phyloP scores from a whole-genome alignment of 139 green algal genomes.

The Chlorella sp. region DNA sequence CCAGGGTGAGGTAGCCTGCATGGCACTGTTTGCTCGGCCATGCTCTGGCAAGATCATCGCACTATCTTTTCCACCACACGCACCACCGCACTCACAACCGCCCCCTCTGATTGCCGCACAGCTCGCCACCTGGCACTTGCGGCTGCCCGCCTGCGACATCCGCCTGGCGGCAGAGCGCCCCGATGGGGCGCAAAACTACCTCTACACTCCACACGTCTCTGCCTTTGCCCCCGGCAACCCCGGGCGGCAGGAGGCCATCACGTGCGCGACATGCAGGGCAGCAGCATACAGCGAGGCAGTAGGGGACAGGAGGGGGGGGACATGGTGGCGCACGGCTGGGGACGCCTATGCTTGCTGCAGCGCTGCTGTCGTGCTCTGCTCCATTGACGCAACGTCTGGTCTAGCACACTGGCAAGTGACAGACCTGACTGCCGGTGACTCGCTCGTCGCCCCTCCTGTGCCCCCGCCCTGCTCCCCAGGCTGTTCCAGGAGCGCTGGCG shows the following conservation, averaged over 20 bases:
- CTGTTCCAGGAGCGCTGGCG: constrained; percentile 47
- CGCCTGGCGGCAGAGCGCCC: constrained; percentile 2
- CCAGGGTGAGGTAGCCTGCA: too few species aligned
- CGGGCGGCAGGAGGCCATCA: neutral
- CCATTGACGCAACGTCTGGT: neutral
- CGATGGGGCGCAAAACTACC: neutral
- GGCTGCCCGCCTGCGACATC: neutral
- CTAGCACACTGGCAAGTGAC: too few species aligned
- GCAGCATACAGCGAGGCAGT: neutral
- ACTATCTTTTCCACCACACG: too few species aligned
- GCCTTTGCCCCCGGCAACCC: neutral
- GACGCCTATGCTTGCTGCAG: neutral
- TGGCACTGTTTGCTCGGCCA: too few species aligned
- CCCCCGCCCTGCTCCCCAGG: neutral
- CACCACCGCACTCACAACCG: too few species aligned
- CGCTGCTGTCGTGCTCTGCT: neutral
- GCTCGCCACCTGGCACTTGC: too few species aligned
- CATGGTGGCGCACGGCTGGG: too few species aligned
- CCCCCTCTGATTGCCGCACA: too few species aligned
- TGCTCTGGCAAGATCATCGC: too few species aligned
- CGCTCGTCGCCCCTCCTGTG: too few species aligned
- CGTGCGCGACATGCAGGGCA: neutral
- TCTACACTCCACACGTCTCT: constrained; percentile 21
- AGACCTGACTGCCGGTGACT: too few species aligned
- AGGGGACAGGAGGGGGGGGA: neutral